Base-by-base conservation (phyloP, 1,284 basidiomycete species). In the Cryptococcus sp. region DNA sequence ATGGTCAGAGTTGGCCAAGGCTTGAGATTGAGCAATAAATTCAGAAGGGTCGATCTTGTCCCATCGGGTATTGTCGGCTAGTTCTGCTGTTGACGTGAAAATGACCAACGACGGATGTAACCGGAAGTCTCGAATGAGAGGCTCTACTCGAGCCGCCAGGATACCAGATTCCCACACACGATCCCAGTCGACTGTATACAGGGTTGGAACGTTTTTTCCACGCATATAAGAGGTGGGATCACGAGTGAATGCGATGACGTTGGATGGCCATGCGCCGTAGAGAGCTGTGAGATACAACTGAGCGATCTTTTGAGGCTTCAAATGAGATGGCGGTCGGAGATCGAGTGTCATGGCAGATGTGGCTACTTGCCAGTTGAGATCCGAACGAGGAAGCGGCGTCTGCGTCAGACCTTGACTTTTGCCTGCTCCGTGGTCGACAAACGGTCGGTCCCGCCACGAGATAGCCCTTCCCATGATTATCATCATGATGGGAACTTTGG, bases 181-280 rank as follows among this genome's bases (percentile, higher is more conserved):
- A 17, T 63, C 63, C 75, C 75, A 77, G 2, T 68, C 66, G 5
- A 72, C 60, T 8, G 61, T 61, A 57, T 77, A 77, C 4, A 73
- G 46, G 8, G 69, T 51, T 19, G 61, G 47, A 15, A 75, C 64
- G 16, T 57, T 47, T 49, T 75, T 74, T 39, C 61, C 59, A 3
- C 46, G 55, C 26, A 76, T 61, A 53, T 76, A 76, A 13, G 64
- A 49, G 17, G 64, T 65, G 0, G 71, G 72, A 57, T 76, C 69
- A 54, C 73, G 68, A 13, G 69, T 60, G 51, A 75, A 77, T 1
- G 70, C 74, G 34, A 75, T 63, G n/a, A 75, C 64, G 57, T 76
- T 76, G 10, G 75, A 76, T 3, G 75, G 75, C 75, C 75, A 76
- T 2, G 67, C 72, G 39, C 66, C 69, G 50, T 76, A 75, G 46